Evolutionary conservation across 768 basidiomycete genomes (phyloP), one percentile per base, ranked within the genome.

Genomic region (Lanmaoa pseudosensibilis): DNA sequence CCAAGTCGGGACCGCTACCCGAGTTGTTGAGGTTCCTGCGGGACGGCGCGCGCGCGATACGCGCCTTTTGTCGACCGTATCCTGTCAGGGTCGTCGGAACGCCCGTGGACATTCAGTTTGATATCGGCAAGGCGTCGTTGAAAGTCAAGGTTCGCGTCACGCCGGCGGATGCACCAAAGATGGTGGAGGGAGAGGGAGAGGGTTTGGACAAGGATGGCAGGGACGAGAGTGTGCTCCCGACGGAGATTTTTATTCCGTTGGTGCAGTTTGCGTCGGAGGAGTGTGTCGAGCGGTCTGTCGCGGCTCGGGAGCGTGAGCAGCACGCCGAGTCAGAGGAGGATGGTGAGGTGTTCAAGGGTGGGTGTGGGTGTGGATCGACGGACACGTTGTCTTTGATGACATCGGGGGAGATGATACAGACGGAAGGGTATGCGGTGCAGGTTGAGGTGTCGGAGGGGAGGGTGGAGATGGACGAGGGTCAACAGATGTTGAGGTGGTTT

Each of bases 191-290:
- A 12, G 32, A 39, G 6, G 45, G 8, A 4, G 55, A 45, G 6
- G n/a, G 21, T 16, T 23, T 23, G 9, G 46, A n/a, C 49, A 58
- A 61, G 50, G 50, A 56, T 1, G 59, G 65, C 66, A 7, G 68
- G 34, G 12, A 70, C 2, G 57, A 61, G 40, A 49, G 77, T 18
- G 69, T 68, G 30, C 73, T 83, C 1, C 80, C 86, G n/a, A 98
- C 94, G 19, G 97, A 97, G 78, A 86, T 98, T 21, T 99, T 82
- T 69, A 70, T 98, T 1, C 97, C 97, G 5, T 78, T 93, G 47
- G 86, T 96, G 19, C 97, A 99, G 69, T 99, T 86, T 68, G 91
- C 88, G 4, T 78, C 80, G 57, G 73, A 76, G 21, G 55, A 19
- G 45, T 67, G 67, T 37, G 67, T 73, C 32, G 61, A 68, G 21